Conservation (phyloP, 805 yeast genomes). For the Yarrowia divulgata region DNA sequence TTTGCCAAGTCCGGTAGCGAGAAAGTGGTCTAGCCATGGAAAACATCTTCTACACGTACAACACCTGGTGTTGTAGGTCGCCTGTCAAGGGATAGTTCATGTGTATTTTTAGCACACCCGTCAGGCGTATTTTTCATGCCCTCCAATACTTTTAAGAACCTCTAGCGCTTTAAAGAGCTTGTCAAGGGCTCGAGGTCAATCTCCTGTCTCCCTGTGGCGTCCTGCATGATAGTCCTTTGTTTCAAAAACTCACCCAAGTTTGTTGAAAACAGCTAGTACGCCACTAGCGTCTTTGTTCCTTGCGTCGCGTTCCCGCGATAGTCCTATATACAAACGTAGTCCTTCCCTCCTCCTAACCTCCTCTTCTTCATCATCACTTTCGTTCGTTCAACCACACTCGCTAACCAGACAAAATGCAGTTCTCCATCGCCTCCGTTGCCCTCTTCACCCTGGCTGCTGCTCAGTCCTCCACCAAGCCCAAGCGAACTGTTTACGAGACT, state of each 20-base stretch:
- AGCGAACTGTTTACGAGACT: slow-evolving; percentile 31
- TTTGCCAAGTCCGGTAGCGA: slow-evolving; percentile 27
- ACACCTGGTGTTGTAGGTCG: no score
- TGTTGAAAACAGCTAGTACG: slow-evolving; percentile 8
- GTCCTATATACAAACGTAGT: slow-evolving; percentile 15
- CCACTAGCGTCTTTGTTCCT: slow-evolving; percentile 16
- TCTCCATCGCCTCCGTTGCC: slow-evolving; percentile 28
- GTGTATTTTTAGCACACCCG: background rate
- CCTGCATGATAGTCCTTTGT: slow-evolving; percentile 17
- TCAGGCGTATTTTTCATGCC: background rate
- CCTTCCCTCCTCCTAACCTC: slow-evolving; percentile 19
- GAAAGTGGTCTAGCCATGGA: background rate
- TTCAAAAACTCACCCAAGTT: background rate
- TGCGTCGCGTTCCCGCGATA: slow-evolving; percentile 21
- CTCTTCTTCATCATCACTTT: slow-evolving; percentile 25
- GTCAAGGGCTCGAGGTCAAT: no score
- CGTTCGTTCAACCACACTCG: slow-evolving; percentile 21
- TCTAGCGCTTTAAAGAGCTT: background rate
- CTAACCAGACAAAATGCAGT: slow-evolving; percentile 8
- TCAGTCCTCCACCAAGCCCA: slow-evolving; percentile 31
- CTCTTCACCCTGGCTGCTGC: slow-evolving; percentile 37
- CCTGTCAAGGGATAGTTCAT: background rate
- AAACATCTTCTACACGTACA: background rate
- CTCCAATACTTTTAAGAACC: background rate
- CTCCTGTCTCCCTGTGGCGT: slow-evolving; percentile 20